These are phyloP conservation scores for Ichthyophthirius multifiliis DNA, from an alignment of 169 alveolate species.

Conservation along the genomic window DNA sequence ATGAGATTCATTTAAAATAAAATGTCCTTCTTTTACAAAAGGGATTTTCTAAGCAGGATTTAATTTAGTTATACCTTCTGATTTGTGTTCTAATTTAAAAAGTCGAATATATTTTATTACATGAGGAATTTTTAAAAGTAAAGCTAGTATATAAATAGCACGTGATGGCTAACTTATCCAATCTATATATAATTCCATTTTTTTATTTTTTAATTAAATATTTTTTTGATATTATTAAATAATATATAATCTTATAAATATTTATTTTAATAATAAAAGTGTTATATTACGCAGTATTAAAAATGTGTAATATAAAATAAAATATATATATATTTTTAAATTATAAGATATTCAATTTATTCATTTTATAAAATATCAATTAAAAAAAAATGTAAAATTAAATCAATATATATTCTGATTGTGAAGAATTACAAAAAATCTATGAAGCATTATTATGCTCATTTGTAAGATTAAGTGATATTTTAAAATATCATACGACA, in stretches of 20 bases:
- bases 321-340: too few species aligned
- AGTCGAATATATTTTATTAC: neutral
- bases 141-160: neutral
- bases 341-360: too few species aligned
- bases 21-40: neutral
- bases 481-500: neutral
- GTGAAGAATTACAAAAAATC: neutral
- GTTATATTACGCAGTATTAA: too few species aligned
- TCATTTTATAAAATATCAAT: too few species aligned
- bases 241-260: too few species aligned
- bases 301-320: too few species aligned
- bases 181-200: conserved; percentile 9
- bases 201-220: too few species aligned
- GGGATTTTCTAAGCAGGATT: neutral
- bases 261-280: too few species aligned
- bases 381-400: too few species aligned
- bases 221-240: too few species aligned
- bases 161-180: conserved; percentile 18
- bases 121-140: neutral
- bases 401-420: too few species aligned
- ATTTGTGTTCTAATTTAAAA: neutral
- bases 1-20: conserved; percentile 22
- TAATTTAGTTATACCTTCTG: neutral
- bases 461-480: neutral
- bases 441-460: neutral